Base-by-base conservation (phyloP, 225 moss, liverwort and hornwort species). In the Climacium dendroides region DNA sequence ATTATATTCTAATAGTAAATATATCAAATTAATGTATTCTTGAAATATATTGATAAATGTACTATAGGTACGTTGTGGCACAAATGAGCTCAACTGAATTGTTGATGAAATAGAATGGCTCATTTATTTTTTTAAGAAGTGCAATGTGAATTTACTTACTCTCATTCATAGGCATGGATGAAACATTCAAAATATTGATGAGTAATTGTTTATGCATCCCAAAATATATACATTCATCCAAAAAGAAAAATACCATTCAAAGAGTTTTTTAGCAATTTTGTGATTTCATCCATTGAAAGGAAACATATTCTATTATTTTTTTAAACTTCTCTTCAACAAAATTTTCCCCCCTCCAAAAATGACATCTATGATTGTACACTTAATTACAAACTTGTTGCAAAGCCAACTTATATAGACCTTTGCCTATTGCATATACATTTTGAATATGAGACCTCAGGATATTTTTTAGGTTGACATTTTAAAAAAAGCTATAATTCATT, bases 401-500 rank as follows among this genome's bases (percentile, higher is more conserved):
- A 47, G 6, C 2, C 6, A 3, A 47, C 28, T 72, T 45, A 0
- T 29, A 29, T 45, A 1, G 3, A 72, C 29, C 6, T 45, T 29
- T 28, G 17, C 9, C 10, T 28, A 10, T 0, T 28, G 5, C 6
- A 0, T 28, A 10, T 5, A 71, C 26, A 43, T 15, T 43, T 0
- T 43, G 0, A 43, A 16, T 2, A 45, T 72, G 17, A 72, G 17
- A 10, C 28, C 17, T 16, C 17, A 5, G 13, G 0, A 28, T 17
- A 72, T 26, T 43, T 72, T 28, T 0, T 0, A 0, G 3, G 10
- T 16, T 72, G 17, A 10, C 2, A 28, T 10, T 10, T 28, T 5
- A 41, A 41, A 14, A 43, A 71, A 9, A 7, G n/a, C 2, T 25
- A 3, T 39, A 29, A 16, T 72, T 43, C 5, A 29, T 29, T 29